Conservation (phyloP, 768 basidiomycete genomes). For the Panellus pusillus region DNA sequence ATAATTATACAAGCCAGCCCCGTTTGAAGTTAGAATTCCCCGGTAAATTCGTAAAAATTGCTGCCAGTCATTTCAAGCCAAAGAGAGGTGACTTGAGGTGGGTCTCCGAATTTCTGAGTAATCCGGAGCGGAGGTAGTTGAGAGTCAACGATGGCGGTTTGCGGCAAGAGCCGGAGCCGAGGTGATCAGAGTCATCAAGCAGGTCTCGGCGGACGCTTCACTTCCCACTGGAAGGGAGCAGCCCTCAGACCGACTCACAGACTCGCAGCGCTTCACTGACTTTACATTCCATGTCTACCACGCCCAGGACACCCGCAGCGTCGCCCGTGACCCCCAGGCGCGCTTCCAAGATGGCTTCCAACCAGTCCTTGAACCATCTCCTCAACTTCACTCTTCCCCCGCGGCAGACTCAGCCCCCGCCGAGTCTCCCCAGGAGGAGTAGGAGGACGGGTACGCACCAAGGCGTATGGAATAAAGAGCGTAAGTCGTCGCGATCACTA, state of each 20-base stretch:
- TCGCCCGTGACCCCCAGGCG: slow-evolving; percentile 48
- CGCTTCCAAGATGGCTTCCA: slow-evolving; percentile 65
- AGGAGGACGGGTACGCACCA: slow-evolving; percentile 63
- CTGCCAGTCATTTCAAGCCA: too few relatives aligned
- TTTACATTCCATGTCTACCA: slow-evolving; percentile 38
- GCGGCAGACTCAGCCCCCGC: slow-evolving; percentile 61
- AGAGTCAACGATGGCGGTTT: not conserved
- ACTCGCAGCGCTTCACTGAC: slow-evolving; percentile 1
- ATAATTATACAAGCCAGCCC: too few relatives aligned
- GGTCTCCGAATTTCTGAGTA: too few relatives aligned
- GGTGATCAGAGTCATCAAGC: slow-evolving; percentile 28
- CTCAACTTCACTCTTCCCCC: slow-evolving; percentile 95
- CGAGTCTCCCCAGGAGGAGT: slow-evolving; percentile 70
- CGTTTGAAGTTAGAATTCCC: too few relatives aligned
- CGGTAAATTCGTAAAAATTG: too few relatives aligned
- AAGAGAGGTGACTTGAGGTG: too few relatives aligned
- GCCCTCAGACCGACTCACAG: slow-evolving; percentile 30
- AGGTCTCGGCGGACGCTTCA: slow-evolving; percentile 24
- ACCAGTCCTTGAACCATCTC: slow-evolving; percentile 75
- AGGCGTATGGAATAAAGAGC: slow-evolving; percentile 87
- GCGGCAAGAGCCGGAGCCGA: slow-evolving; percentile 12
- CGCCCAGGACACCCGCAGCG: slow-evolving; percentile 33
- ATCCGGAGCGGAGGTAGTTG: too few relatives aligned
- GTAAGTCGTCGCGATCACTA: slow-evolving; percentile 49
- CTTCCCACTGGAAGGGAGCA: slow-evolving; percentile 51